These are phyloP conservation scores for Lecanicillium sp. DNA, from an alignment of 2,329 filamentous ascomycete genomes.

Conservation along the genomic window DNA sequence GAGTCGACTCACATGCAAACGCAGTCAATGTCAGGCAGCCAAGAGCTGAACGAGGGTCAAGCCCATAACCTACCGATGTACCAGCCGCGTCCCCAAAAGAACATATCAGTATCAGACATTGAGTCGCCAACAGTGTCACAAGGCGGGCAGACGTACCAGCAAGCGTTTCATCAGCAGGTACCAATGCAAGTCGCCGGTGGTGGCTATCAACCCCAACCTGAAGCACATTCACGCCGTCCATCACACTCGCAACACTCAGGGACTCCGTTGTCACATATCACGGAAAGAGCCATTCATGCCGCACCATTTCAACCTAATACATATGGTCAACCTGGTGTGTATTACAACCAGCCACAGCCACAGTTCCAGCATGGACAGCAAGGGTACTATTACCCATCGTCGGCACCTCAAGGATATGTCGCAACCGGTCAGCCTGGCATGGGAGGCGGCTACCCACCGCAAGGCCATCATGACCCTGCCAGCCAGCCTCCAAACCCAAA, in stretches of 20 bases:
- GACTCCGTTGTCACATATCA: slow-evolving; percentile 84
- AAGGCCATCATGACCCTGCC: slow-evolving; percentile 29
- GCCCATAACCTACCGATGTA: slow-evolving; percentile 64
- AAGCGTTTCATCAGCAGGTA: slow-evolving; percentile 93
- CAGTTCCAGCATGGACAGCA: slow-evolving; percentile 33
- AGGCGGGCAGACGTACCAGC: slow-evolving; percentile 69
- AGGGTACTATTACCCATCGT: slow-evolving; percentile 61
- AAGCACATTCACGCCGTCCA: slow-evolving; percentile 57
- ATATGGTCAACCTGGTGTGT: slow-evolving; percentile 47
- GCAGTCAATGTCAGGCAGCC: not conserved
- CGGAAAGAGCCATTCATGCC: slow-evolving; percentile 85
- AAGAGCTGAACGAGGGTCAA: slow-evolving; percentile 35
- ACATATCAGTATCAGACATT: slow-evolving; percentile 86
- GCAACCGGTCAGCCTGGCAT: slow-evolving; percentile 42
- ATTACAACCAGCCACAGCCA: slow-evolving; percentile 43
- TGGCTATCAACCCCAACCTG: slow-evolving; percentile 44
- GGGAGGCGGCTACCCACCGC: slow-evolving; percentile 32
- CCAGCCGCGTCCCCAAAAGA: slow-evolving; percentile 89
- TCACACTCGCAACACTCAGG: slow-evolving; percentile 65
- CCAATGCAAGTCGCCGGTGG: slow-evolving; percentile 60
- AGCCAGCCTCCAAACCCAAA: slow-evolving; percentile 30
- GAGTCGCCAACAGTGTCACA: slow-evolving; percentile 63
- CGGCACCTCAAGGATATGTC: slow-evolving; percentile 47
- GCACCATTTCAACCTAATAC: slow-evolving; percentile 76
- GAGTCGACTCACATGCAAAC: no score